A percentile compares a stretch with the other conserved stretches of the same genome.
Conservation (phyloP, 2,329 filamentous ascomycete genomes). For the Colletotrichum orchidophilum region DNA sequence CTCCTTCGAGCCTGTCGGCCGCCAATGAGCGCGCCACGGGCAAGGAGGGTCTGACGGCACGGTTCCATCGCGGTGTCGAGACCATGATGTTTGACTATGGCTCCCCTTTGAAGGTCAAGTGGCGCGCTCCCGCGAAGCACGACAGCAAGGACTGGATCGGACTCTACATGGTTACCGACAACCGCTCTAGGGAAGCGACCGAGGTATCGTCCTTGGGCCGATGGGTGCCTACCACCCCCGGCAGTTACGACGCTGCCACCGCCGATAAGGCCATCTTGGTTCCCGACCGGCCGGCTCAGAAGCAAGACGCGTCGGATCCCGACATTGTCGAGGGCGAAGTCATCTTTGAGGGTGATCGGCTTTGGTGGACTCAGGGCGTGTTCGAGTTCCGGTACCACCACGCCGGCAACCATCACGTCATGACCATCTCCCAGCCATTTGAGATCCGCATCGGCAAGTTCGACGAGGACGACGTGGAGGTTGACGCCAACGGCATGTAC, state of each 20-base stretch:
- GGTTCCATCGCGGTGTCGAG: constrained; percentile 75
- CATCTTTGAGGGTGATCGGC: constrained; percentile 88
- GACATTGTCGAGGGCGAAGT: constrained; percentile 82
- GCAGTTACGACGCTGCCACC: constrained; percentile 78
- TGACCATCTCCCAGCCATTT: constrained; percentile 93
- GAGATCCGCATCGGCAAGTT: constrained; percentile 87
- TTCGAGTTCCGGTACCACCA: constrained; percentile 99
- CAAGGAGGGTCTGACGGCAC: constrained; percentile 77
- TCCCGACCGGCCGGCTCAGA: constrained; percentile 68
- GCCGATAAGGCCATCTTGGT: constrained; percentile 81
- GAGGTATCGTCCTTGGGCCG: constrained; percentile 86
- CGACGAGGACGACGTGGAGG: constrained; percentile 75
- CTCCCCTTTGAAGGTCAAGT: constrained; percentile 86
- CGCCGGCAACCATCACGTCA: constrained; percentile 88
- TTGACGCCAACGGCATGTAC: constrained; percentile 68
- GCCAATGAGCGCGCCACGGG: constrained; percentile 71
- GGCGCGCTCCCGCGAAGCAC: constrained; percentile 89
- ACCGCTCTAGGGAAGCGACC: constrained; percentile 84
- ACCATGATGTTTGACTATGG: constrained; percentile 89
- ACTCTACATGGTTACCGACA: constrained; percentile 95
- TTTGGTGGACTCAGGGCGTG: constrained; percentile 96
- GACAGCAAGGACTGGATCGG: constrained; percentile 95
- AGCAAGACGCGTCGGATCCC: constrained; percentile 58
- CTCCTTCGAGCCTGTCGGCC: constrained; percentile 58
- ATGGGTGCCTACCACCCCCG: constrained; percentile 84